Evolutionary conservation across 345 rosid species (phyloP).

Genomic region (Eucalyptus curtisii): DNA sequence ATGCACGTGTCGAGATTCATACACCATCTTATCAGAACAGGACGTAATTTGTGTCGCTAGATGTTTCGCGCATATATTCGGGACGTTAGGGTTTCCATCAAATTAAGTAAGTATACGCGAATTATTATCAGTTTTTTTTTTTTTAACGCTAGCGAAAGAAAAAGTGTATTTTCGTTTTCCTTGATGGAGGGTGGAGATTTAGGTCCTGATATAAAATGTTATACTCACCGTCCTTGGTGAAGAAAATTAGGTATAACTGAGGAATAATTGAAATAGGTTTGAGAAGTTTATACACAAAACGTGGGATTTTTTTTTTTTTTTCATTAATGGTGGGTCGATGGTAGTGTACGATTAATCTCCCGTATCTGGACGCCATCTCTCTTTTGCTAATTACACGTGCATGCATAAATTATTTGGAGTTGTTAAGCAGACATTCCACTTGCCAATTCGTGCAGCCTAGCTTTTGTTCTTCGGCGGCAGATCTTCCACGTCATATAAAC

Average conservation of each 20-base stretch:
- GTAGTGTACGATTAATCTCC: background rate
- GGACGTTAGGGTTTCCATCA: background rate
- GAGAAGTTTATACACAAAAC: background rate
- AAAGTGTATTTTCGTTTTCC: background rate
- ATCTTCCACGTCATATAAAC: background rate
- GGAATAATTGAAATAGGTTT: background rate
- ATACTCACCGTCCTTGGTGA: background rate
- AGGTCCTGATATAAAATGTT: background rate
- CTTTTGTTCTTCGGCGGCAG: background rate
- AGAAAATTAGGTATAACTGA: background rate
- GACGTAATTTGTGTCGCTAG: background rate
- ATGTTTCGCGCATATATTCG: background rate
- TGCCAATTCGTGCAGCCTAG: background rate
- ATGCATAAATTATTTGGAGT: background rate
- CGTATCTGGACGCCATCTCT: background rate
- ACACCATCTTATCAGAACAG: background rate
- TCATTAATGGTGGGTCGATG: background rate
- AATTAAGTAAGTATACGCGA: background rate
- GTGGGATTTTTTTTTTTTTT: background rate
- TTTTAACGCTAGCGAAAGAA: background rate
- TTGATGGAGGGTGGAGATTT: background rate
- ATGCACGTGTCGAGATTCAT: background rate
- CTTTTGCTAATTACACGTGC: background rate
- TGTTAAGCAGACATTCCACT: background rate
- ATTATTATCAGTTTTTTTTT: background rate